Evolutionary conservation across 2,329 filamentous ascomycete species (phyloP).

Genomic region (Pyrenophora seminiperda): DNA sequence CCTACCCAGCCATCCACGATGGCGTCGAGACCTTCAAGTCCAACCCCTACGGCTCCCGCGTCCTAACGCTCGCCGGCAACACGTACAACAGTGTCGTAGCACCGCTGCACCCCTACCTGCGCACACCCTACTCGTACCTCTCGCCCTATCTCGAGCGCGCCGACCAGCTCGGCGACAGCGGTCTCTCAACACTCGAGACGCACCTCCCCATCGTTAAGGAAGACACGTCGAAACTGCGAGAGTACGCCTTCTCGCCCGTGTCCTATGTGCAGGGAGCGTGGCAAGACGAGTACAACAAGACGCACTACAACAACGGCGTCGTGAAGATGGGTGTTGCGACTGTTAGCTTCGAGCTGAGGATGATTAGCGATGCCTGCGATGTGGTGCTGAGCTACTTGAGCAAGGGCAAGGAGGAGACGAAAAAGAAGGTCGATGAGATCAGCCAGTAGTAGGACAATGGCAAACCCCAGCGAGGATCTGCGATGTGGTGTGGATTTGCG

Average conservation of each 20-base stretch:
- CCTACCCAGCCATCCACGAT: conserved; percentile 83
- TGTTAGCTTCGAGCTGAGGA: conserved; percentile 48
- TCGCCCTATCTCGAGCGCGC: conserved; percentile 83
- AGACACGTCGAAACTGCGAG: conserved; percentile 52
- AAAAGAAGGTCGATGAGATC: conserved; percentile 43
- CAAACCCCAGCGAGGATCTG: neutral
- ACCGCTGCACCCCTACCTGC: conserved; percentile 77
- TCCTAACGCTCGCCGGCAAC: conserved; percentile 73
- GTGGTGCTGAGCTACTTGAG: conserved; percentile 39
- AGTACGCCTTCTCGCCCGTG: conserved; percentile 41
- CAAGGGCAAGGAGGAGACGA: conserved; percentile 41
- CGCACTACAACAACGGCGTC: conserved; percentile 41
- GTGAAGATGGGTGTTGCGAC: conserved; percentile 46
- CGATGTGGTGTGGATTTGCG: neutral
- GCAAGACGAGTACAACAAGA: conserved; percentile 49
- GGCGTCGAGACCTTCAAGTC: conserved; percentile 76
- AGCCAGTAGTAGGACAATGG: conserved; percentile 34
- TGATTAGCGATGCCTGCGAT: conserved; percentile 42
- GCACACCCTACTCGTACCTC: conserved; percentile 79
- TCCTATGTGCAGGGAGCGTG: conserved; percentile 46
- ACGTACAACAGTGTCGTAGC: conserved; percentile 78
- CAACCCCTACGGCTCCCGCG: conserved; percentile 83
- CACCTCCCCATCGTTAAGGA: conserved; percentile 55
- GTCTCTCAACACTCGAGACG: conserved; percentile 45
- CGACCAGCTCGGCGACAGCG: conserved; percentile 59